Evolutionary conservation across 2,329 filamentous ascomycete genomes (phyloP), one percentile per base, ranked within the genome.

Genomic region (Trichoderma koningiopsis): DNA sequence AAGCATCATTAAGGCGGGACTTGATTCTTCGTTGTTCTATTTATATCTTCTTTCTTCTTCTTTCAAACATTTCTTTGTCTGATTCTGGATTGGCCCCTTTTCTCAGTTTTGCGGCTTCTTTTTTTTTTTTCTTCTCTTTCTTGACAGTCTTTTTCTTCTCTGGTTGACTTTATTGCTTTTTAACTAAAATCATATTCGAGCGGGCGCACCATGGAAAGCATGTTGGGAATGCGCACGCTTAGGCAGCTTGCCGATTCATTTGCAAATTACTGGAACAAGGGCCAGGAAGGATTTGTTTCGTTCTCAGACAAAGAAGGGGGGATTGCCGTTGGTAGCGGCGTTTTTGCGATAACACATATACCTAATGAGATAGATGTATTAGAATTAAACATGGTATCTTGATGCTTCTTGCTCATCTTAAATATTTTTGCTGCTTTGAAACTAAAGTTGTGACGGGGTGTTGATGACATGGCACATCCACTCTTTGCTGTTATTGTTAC

Each of bases 341-440:
- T 52, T 10, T 67, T 59, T 67, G n/a, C 31, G 40, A 57, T 31
- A 33, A 59, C 49, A n/a, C 55, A 67, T 67, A 67, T 67, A 67
- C 63, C 53, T 67, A 67, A 67, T 67, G 63, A 67, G 55, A 67
- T 59, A 67, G 55, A 67, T 67, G 63, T 66, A 66, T 59, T 59
- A 67, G 55, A 67, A 52, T 31, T 47, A 56, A 57, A 58, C 29
- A 52, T 52, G 31, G 53, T 29, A 59, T 58, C 55, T 52, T 59
- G 40, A 67, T 43, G 8, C 8, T 22, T 37, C 5, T 37, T 52
- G 35, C 8, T 14, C 29, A n/a, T 29, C n/a, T 27, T 27, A 13
- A 6, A 35, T 29, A 10, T 35, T 11, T 19, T 19, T 10, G 33
- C 10, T 33, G 31, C 29, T 19, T 10, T 24, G 10, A 24, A 49